These are phyloP conservation scores for Xylaria sp. DNA, from an alignment of 2,329 filamentous ascomycete species.

Conservation along the genomic window DNA sequence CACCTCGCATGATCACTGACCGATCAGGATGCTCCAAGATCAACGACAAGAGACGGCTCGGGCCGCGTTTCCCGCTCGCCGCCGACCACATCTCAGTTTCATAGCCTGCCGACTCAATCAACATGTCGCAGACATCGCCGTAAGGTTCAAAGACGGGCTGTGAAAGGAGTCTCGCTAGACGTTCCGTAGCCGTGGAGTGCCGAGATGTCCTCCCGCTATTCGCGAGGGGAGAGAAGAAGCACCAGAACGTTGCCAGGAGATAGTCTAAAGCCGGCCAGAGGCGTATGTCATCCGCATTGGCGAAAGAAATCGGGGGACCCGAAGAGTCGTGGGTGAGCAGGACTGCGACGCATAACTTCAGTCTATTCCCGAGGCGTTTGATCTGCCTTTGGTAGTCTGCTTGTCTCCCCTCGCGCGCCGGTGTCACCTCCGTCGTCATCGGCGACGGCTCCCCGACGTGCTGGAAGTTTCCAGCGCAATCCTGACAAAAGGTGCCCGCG, in stretches of 20 bases:
- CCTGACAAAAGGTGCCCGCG: not conserved
- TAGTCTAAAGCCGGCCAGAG: constrained; percentile 18
- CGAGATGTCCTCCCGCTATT: constrained; percentile 2
- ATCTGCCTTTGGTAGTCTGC: constrained; percentile 23
- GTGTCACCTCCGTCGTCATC: not conserved
- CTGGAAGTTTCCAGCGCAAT: constrained; percentile 15
- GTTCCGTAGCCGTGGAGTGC: not conserved
- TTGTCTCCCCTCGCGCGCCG: constrained; percentile 10
- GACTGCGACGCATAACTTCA: constrained; percentile 20
- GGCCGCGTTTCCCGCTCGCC: not conserved
- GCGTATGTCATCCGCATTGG: constrained; percentile 14
- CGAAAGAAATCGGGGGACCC: not conserved
- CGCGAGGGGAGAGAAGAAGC: constrained; percentile 22
- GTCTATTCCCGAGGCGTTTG: constrained; percentile 2
- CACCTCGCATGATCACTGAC: constrained; percentile 22
- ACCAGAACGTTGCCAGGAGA: constrained; percentile 31
- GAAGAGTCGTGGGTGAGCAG: constrained; percentile 22
- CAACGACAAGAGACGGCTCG: constrained; percentile 23
- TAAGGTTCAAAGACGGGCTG: not conserved
- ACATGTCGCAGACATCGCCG: constrained; percentile 33
- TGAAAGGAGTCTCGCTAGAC: not conserved
- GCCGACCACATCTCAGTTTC: not conserved
- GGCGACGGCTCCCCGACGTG: constrained; percentile 30
- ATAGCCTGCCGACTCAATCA: constrained; percentile 27
- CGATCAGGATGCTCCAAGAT: constrained; percentile 26